Evolutionary conservation across 2,329 filamentous ascomycete genomes (phyloP), one percentile per base, ranked within the genome.

Genomic region (Penicillium sp.): DNA sequence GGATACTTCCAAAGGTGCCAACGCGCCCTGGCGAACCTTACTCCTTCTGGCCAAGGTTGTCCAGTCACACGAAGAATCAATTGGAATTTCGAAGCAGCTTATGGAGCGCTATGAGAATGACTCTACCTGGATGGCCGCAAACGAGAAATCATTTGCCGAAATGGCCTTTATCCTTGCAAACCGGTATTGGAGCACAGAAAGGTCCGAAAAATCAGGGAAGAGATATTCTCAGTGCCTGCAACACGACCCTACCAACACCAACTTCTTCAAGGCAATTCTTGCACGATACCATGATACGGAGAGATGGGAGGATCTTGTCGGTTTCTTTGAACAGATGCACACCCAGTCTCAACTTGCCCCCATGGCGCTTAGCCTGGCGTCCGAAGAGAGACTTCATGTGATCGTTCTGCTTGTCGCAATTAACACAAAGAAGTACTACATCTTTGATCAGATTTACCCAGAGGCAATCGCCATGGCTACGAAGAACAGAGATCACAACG

Each of bases 21-120:
- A 57, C 1, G 48, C 21, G 1, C 64, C 66, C 39, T 71, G 67
- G 67, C 60, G 64, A 39, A 63, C 67, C 4, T 62, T 62, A 2
- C 65, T 57, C 19, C 58, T 61, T 31, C 61, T 69, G 8, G 60
- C 65, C 4, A 57, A 59, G 39, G 19, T 31, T 31, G 25, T 31
- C 10, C 11, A 52, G 16, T 44, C 35, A 7, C 16, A 52, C 27
- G 2, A 5, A 29, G 50, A 52, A 27, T 37, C 50, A 10, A 52
- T 25, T 39, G 62, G 3, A 59, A 67, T 33, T 51, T 59, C 13
- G 29, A 50, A 6, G 10, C n/a, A 39, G 14, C 14, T 55, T 14
- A 61, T 59, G 11, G 26, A 45, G 3, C 47, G 47, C 13, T 39
- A 33, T 1, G 61, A 59, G 21, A 46, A 37, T 3, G 21, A 53